Percentiles rank a stretch among this genome's conserved stretches.
Evolutionary conservation across 2,329 filamentous ascomycete genomes (phyloP).

Genomic region (Microdochium nivale): DNA sequence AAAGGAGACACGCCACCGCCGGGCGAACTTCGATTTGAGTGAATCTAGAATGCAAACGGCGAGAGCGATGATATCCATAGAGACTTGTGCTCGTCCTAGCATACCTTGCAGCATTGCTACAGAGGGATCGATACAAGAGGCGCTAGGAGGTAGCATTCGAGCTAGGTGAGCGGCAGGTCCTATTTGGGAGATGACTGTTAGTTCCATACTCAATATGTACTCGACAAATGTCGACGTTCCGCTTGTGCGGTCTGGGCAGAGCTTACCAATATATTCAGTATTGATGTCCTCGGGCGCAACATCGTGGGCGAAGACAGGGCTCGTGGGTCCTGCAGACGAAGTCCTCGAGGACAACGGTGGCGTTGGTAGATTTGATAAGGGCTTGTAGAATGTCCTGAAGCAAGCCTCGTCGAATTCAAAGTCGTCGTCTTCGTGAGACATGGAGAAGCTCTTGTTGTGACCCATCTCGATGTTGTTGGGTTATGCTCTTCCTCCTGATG

Average conservation of each 20-base stretch:
- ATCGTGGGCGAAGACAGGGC: constrained; percentile 31
- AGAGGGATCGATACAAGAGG: constrained; percentile 50
- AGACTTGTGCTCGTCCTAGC: constrained; percentile 46
- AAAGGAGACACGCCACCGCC: constrained; percentile 51
- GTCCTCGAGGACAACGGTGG: constrained; percentile 48
- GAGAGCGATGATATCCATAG: constrained; percentile 53
- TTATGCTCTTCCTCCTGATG: not conserved
- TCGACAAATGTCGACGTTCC: too few relatives aligned
- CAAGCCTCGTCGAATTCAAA: constrained; percentile 43
- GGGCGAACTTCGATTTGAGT: constrained; percentile 52
- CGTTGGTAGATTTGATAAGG: constrained; percentile 59
- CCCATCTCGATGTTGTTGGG: constrained; percentile 16
- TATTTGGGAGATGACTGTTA: constrained; percentile 16
- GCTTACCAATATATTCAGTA: constrained; percentile 31
- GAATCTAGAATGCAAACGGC: constrained; percentile 61
- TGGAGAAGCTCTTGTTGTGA: constrained; percentile 23
- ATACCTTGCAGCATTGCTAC: constrained; percentile 52
- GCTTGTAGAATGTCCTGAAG: constrained; percentile 53
- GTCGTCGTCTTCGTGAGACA: constrained; percentile 27
- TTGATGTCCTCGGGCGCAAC: constrained; percentile 33
- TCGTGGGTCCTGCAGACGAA: constrained; percentile 31
- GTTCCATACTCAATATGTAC: not conserved
- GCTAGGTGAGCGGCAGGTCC: constrained; percentile 58
- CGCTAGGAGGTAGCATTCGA: constrained; percentile 55
- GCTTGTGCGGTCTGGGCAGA: too few relatives aligned